A percentile compares a stretch with the other conserved stretches of the same genome.
phyloP scores from a whole-genome alignment of 2,329 filamentous ascomycete species.

The Proliferodiscus dingleyae region DNA sequence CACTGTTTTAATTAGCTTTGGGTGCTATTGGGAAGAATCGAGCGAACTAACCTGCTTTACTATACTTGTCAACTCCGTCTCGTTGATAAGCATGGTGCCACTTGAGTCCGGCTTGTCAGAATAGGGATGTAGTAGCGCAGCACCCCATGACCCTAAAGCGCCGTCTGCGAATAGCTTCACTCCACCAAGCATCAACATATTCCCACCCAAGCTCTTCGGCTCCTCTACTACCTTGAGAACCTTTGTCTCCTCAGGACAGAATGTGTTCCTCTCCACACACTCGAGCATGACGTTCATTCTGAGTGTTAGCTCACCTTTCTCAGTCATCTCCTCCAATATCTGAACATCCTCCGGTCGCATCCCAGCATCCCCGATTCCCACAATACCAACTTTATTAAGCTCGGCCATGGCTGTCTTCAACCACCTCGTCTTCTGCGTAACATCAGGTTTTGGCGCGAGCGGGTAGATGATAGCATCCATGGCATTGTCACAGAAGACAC shows the following conservation, averaged over 20 bases:
- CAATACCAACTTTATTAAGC: conserved; percentile 60
- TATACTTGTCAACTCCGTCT: conserved; percentile 50
- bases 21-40: neutral
- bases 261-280: conserved; percentile 58
- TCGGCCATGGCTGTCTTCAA: conserved; percentile 56
- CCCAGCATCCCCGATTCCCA: conserved; percentile 66
- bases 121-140: conserved; percentile 67
- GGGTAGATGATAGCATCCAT: conserved; percentile 54
- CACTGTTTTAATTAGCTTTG: conserved; percentile 39
- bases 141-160: conserved; percentile 66
- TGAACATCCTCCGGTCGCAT: conserved; percentile 49
- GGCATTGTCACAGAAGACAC: conserved; percentile 70
- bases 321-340: conserved; percentile 49
- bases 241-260: conserved; percentile 51
- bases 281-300: conserved; percentile 66
- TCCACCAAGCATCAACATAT: conserved; percentile 49
- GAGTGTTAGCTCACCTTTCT: conserved; percentile 50
- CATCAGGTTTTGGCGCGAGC: conserved; percentile 52
- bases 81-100: conserved; percentile 63
- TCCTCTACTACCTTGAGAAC: conserved; percentile 18
- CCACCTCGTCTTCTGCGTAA: conserved; percentile 48
- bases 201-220: conserved; percentile 15
- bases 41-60: conserved; percentile 36
- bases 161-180: conserved; percentile 70
- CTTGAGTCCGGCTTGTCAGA: conserved; percentile 55